Evolutionary conservation across 2,329 filamentous ascomycete species (phyloP).

Genomic region (Drechmeria coniospora): DNA sequence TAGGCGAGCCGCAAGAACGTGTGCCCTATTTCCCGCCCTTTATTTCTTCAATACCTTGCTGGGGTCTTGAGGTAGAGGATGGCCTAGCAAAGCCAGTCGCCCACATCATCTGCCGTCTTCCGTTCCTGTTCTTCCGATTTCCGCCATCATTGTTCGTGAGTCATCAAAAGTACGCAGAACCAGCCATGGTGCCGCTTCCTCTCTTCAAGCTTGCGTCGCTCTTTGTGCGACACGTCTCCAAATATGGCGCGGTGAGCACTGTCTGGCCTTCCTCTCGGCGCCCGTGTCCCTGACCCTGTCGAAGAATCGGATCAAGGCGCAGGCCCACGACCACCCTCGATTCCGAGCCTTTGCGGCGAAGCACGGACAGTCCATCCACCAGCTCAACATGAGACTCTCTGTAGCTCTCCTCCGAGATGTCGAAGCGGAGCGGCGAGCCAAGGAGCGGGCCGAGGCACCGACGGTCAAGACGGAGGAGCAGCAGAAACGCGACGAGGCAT

Average conservation of each 20-base stretch:
- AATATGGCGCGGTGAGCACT: conserved; percentile 50
- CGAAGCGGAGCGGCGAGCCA: conserved; percentile 41
- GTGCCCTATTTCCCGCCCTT: too few species aligned
- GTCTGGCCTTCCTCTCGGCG: neutral
- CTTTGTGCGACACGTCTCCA: conserved; percentile 50
- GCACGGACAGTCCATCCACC: conserved; percentile 49
- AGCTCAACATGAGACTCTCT: conserved; percentile 50
- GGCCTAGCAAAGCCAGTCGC: too few species aligned
- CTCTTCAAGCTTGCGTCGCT: conserved; percentile 52
- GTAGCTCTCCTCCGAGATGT: conserved; percentile 43
- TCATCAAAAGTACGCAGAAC: neutral
- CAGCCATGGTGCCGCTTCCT: conserved; percentile 48
- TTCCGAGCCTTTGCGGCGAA: conserved; percentile 45
- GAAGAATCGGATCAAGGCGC: conserved; percentile 50
- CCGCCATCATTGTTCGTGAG: too few species aligned
- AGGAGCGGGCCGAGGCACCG: conserved; percentile 46
- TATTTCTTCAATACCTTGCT: too few species aligned
- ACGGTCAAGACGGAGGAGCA: conserved; percentile 52
- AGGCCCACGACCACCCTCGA: conserved; percentile 47
- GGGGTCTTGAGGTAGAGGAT: too few species aligned
- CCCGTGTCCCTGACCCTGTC: conserved; percentile 5
- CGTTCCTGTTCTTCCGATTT: too few species aligned
- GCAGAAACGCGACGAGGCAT: conserved; percentile 35
- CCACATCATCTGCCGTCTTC: too few species aligned
- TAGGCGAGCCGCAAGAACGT: too few species aligned